phyloP scores from a whole-genome alignment of 2,329 filamentous ascomycete genomes.

The Fusarium goolgardi region DNA sequence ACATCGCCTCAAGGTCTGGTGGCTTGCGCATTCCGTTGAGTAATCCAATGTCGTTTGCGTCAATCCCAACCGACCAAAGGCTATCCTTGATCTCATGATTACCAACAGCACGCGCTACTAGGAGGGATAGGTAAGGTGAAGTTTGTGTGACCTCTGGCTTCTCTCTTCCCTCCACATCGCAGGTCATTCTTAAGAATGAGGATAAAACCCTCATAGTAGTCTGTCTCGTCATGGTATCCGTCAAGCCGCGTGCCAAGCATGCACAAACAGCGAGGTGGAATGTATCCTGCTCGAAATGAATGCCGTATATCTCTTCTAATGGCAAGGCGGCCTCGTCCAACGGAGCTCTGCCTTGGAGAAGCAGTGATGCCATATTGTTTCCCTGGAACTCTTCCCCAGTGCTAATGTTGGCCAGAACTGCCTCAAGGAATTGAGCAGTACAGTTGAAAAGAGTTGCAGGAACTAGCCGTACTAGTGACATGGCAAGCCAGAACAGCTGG shows the following conservation, averaged over 20 bases:
- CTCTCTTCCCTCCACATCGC: slow-evolving; percentile 32
- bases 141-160: slow-evolving; percentile 41
- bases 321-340: slow-evolving; percentile 71
- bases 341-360: slow-evolving; percentile 70
- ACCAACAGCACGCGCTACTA: slow-evolving; percentile 67
- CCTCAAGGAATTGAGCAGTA: slow-evolving; percentile 72
- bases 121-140: slow-evolving; percentile 70
- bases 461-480: slow-evolving; percentile 73
- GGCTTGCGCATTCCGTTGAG: slow-evolving; percentile 43
- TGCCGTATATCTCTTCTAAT: slow-evolving; percentile 73
- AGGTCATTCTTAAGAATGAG: slow-evolving; percentile 63
- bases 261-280: slow-evolving; percentile 76
- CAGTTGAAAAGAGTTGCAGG: slow-evolving; percentile 73
- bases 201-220: slow-evolving; percentile 70
- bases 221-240: slow-evolving; percentile 69
- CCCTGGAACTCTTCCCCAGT: slow-evolving; percentile 69
- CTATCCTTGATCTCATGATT: slow-evolving; percentile 71
- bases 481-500: slow-evolving; percentile 77
- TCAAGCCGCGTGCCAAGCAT: slow-evolving; percentile 71
- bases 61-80: slow-evolving; percentile 69
- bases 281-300: slow-evolving; percentile 71
- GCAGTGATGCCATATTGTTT: slow-evolving; percentile 67
- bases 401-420: slow-evolving; percentile 72
- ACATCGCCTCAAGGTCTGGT: slow-evolving; percentile 58
- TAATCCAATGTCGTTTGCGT: slow-evolving; percentile 52